Conservation (phyloP, 78 protist species). For the Planoprotostelium fungivorum region DNA sequence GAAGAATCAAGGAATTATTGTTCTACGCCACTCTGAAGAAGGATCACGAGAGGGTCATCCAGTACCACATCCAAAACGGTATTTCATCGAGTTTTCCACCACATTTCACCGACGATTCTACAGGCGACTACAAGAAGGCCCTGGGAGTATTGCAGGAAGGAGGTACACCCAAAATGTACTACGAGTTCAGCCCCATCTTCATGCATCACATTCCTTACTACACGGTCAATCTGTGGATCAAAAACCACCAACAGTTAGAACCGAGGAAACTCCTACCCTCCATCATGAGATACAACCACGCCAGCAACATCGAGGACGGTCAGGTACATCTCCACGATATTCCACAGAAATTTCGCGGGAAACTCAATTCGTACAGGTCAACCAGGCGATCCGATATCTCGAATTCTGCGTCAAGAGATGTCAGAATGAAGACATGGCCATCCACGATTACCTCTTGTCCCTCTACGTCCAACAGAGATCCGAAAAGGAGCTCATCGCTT, state of each 20-base stretch:
- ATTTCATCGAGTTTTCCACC: background rate
- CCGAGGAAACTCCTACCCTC: slow-evolving; percentile 85
- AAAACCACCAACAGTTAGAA: slow-evolving; percentile 13
- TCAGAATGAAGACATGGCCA: slow-evolving; percentile 64
- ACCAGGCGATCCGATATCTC: slow-evolving; percentile 89
- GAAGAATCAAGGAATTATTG: slow-evolving; percentile 77
- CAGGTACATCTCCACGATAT: background rate
- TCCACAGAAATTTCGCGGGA: background rate
- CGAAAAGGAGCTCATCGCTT: slow-evolving; percentile 63
- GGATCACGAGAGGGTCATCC: slow-evolving; percentile 85
- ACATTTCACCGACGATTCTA: too few species aligned
- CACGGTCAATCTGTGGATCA: slow-evolving; percentile 70
- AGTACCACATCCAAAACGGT: slow-evolving; percentile 64
- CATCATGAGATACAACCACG: slow-evolving; percentile 76
- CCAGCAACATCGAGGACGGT: slow-evolving; percentile 12
- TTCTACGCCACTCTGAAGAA: slow-evolving; percentile 71
- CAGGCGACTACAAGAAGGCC: background rate
- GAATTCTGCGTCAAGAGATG: slow-evolving; percentile 51
- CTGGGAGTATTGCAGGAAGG: background rate
- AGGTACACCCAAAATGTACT: slow-evolving; percentile 30
- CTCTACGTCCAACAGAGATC: slow-evolving; percentile 72
- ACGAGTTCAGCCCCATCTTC: slow-evolving; percentile 81
- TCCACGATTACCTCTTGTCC: slow-evolving; percentile 85
- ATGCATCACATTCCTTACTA: slow-evolving; percentile 80
- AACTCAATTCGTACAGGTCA: slow-evolving; percentile 1